Conservation (phyloP, 2,329 filamentous ascomycete species). For the Colletotrichum aenigma region DNA sequence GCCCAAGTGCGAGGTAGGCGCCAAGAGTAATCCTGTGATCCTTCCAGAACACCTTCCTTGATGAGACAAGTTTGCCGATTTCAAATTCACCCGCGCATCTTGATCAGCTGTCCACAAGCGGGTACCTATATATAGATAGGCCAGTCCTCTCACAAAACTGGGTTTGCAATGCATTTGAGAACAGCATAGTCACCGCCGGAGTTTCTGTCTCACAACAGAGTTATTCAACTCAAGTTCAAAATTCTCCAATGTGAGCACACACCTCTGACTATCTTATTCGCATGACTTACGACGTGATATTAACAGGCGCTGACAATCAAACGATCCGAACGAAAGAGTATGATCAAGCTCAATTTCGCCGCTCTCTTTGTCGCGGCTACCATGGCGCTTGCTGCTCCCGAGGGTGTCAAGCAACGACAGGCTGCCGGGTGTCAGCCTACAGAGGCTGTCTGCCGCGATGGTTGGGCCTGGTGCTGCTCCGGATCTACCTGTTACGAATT, state of each 20-base stretch:
- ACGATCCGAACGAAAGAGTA: too few relatives aligned
- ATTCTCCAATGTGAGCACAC: too few relatives aligned
- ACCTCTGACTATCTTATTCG: too few relatives aligned
- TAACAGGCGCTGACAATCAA: too few relatives aligned
- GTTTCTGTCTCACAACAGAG: too few relatives aligned
- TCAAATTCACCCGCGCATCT: rapidly evolving
- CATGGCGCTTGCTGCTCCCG: background rate
- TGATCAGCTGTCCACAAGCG: rapidly evolving
- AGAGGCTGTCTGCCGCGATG: background rate
- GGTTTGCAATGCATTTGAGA: rapidly evolving
- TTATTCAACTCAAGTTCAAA: too few relatives aligned
- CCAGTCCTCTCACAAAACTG: rapidly evolving
- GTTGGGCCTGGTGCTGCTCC: conserved; percentile 5
- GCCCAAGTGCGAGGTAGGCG: too few relatives aligned
- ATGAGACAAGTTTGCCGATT: background rate
- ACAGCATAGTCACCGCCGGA: too few relatives aligned
- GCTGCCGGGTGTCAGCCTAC: background rate
- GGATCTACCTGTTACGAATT: background rate
- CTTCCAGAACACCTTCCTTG: conserved; percentile 12
- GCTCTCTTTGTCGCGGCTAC: background rate
- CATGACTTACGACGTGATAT: too few relatives aligned
- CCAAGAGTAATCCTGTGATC: conserved; percentile 3
- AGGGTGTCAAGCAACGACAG: background rate
- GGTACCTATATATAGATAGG: background rate
- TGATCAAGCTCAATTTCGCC: background rate